Conservation (phyloP, 1,284 basidiomycete species). For the Phellinidium pouzarii region DNA sequence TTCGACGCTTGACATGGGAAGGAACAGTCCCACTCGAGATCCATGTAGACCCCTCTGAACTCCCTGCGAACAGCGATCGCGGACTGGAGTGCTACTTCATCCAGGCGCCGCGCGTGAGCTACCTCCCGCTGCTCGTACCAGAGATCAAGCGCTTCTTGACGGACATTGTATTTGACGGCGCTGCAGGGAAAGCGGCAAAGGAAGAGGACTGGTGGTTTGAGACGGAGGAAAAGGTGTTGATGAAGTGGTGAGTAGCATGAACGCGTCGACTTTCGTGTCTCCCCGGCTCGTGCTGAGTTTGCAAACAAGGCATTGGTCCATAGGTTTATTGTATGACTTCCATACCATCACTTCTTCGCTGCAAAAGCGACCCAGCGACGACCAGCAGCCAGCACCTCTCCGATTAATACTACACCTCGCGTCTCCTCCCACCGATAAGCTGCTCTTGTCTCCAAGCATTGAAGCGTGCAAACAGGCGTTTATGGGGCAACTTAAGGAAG, state of each 20-base stretch:
- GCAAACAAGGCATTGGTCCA: constrained; percentile 87
- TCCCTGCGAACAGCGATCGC: constrained; percentile 81
- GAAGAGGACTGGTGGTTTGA: constrained; percentile 96
- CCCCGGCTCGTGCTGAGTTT: neutral
- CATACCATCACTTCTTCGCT: constrained; percentile 57
- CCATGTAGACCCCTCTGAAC: constrained; percentile 75
- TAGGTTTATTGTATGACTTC: constrained; percentile 87
- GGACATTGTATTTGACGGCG: constrained; percentile 85
- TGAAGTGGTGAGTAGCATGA: constrained; percentile 66
- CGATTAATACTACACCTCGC: constrained; percentile 79
- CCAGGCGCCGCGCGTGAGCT: constrained; percentile 83
- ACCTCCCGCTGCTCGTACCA: constrained; percentile 84
- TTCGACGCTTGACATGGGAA: constrained; percentile 77
- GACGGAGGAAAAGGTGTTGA: constrained; percentile 61
- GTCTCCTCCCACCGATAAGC: constrained; percentile 77
- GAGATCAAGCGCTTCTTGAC: constrained; percentile 82
- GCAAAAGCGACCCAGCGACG: constrained; percentile 35
- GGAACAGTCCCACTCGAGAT: constrained; percentile 82
- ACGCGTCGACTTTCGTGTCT: neutral
- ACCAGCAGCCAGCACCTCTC: constrained; percentile 51
- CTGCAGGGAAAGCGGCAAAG: constrained; percentile 60
- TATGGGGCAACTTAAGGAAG: constrained; percentile 92
- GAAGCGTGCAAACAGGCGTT: constrained; percentile 87
- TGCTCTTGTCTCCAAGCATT: constrained; percentile 69
- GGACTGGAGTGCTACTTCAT: constrained; percentile 81